These are phyloP conservation scores for Botryotinia globosa DNA, from an alignment of 2,329 filamentous ascomycete species.

Conservation along the genomic window DNA sequence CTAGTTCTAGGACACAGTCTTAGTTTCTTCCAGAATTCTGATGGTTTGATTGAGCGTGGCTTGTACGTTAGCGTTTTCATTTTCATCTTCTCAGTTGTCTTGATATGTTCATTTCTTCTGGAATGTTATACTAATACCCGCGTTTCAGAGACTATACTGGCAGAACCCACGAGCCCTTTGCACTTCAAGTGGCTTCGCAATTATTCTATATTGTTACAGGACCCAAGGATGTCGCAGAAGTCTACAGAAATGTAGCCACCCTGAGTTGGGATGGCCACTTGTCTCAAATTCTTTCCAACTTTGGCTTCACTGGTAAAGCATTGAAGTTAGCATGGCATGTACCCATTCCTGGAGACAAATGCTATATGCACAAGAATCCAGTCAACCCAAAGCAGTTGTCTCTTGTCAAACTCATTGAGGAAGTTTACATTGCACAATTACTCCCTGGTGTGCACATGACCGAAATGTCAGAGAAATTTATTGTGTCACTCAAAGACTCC, in stretches of 20 bases:
- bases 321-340: conserved; percentile 9
- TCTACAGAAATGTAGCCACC: conserved; percentile 10
- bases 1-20: not conserved
- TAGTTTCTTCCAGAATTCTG: conserved; percentile 12
- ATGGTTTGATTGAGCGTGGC: conserved; percentile 7
- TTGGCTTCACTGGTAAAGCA: conserved; percentile 8
- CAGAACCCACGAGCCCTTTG: conserved; percentile 1
- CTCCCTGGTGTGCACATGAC: conserved; percentile 14
- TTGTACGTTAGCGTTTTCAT: not conserved
- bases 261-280: conserved; percentile 11
- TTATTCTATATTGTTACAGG: conserved; percentile 9
- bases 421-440: conserved; percentile 12
- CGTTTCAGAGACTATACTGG: not conserved
- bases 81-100: not conserved
- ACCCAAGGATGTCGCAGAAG: conserved; percentile 1
- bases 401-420: conserved; percentile 11
- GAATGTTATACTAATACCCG: not conserved
- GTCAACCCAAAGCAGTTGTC: conserved; percentile 13
- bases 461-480: conserved; percentile 11
- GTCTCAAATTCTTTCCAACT: conserved; percentile 10
- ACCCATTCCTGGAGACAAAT: conserved; percentile 9
- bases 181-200: conserved; percentile 13
- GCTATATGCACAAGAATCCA: conserved; percentile 13
- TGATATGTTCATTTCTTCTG: not conserved
- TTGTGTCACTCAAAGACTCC: not conserved